Evolutionary conservation across 495 filamentous ascomycete species (phyloP), one percentile per base, ranked within the genome.

Genomic region (Apodospora peruviana): DNA sequence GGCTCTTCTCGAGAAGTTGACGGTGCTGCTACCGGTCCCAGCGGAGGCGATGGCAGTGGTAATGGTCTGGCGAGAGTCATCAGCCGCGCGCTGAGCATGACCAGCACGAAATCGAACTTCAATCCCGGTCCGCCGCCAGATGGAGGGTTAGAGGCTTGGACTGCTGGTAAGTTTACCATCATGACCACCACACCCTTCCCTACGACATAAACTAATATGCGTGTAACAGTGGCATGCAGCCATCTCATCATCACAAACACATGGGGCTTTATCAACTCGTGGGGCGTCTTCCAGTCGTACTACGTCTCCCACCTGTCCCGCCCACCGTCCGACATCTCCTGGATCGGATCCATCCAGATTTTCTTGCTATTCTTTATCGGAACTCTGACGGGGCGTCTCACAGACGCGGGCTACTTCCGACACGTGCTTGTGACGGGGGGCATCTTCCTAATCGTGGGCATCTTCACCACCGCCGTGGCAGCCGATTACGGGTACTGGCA

Each of bases 261-360:
- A 3, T 78, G 73, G 62, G 70, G 66, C 40, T 56, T 68, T 47
- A 81, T 86, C 61, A 81, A 82, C 59, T 83, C 82, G 21, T 91
- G 88, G 53, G 87, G 88, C 14, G 74, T 90, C 2, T 94, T 91
- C 62, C 90, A 94, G 52, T 72, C 82, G 1, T 86, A 91, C 69
- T 94, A 91, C 59, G 75, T 76, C 10, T 57, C 74, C 4, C 52
- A 79, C 2, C 64, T 73, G 0, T 40, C 53, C 4, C 71, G 74
- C 5, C 50, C 82, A 0, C 80, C 84, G 0, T 85, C 84, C 0
- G 76, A 82, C 37, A 81, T 93, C 45, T 85, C 84, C 1, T 90
- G 86, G 85, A 82, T 91, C 38, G 83, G 85, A 3, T 83, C 81
- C 19, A 70, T 88, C 21, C 85, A 89, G 57, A 78, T 87, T 29